Conservation (phyloP, 768 basidiomycete species). For the Cystoderma amianthinum region DNA sequence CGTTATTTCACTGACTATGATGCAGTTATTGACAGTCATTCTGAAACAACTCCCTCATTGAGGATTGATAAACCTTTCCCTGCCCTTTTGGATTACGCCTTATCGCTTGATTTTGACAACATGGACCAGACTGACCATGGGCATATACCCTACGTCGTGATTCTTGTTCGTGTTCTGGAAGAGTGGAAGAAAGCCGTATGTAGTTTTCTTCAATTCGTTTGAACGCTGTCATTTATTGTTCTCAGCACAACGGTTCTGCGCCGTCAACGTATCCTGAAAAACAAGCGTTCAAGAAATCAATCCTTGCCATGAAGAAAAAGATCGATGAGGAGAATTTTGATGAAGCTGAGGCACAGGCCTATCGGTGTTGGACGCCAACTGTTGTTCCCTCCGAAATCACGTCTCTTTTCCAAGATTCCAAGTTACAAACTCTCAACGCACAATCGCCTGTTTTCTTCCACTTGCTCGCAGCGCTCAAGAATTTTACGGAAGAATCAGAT, state of each 20-base stretch:
- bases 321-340: conserved; percentile 96
- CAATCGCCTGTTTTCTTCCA: conserved; percentile 67
- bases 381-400: conserved; percentile 62
- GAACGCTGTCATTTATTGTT: not conserved
- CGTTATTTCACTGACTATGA: conserved; percentile 1
- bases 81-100: conserved; percentile 65
- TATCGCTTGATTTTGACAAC: conserved; percentile 60
- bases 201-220: not conserved
- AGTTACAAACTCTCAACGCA: conserved; percentile 31
- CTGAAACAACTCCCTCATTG: conserved; percentile 66
- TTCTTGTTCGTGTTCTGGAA: conserved; percentile 77
- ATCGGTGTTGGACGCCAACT: conserved; percentile 63
- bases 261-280: conserved; percentile 61
- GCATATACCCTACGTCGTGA: conserved; percentile 86
- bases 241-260: conserved; percentile 59
- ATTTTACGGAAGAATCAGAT: conserved; percentile 48
- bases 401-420: conserved; percentile 56
- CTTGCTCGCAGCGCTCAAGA: conserved; percentile 66
- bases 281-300: conserved; percentile 64
- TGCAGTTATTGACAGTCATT: conserved; percentile 84
- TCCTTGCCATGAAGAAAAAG: conserved; percentile 64
- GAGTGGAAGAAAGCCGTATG: conserved; percentile 76
- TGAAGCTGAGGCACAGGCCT: conserved; percentile 86
- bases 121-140: conserved; percentile 89
- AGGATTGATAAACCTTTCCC: conserved; percentile 90